Conservation (phyloP, 169 alveolate genomes). For the Cryptosporidium ryanae region DNA sequence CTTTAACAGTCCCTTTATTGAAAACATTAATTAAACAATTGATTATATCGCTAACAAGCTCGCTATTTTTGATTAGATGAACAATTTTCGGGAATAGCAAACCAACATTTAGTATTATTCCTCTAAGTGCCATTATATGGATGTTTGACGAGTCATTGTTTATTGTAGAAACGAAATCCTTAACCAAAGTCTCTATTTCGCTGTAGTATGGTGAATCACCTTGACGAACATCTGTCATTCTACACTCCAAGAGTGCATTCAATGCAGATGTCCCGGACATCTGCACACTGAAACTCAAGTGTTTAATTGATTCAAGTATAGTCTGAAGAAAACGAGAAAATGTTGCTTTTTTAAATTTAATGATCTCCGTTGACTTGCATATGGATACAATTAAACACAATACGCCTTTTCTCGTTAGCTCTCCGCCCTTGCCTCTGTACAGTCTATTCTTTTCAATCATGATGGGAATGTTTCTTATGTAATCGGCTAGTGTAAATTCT, state of each 20-base stretch:
- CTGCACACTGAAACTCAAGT: conserved; percentile 74
- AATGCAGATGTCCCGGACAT: conserved; percentile 76
- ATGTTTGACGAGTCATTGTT: background rate
- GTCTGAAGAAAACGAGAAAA: conserved; percentile 75
- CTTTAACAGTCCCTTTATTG: background rate
- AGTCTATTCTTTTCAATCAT: conserved; percentile 68
- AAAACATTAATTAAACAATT: conserved; percentile 27
- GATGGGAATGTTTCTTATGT: conserved; percentile 58
- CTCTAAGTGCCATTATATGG: conserved; percentile 67
- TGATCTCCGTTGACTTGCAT: conserved; percentile 34
- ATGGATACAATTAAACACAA: conserved; percentile 52
- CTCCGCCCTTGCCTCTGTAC: conserved; percentile 79
- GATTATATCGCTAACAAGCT: background rate
- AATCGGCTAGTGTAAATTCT: conserved; percentile 57
- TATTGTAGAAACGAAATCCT: background rate
- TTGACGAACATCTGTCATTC: conserved; percentile 21
- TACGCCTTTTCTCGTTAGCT: conserved; percentile 73
- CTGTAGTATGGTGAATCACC: conserved; percentile 4
- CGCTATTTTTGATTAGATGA: background rate
- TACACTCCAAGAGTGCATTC: conserved; percentile 70
- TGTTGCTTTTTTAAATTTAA: conserved; percentile 75
- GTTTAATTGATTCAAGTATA: conserved; percentile 70
- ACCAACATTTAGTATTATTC: conserved; percentile 42
- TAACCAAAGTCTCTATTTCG: background rate
- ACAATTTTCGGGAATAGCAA: conserved; percentile 21